A percentile compares a stretch with the other conserved stretches of the same genome.
phyloP scores from a whole-genome alignment of 129 eudicot genomes.

The Saussurea involucrata region DNA sequence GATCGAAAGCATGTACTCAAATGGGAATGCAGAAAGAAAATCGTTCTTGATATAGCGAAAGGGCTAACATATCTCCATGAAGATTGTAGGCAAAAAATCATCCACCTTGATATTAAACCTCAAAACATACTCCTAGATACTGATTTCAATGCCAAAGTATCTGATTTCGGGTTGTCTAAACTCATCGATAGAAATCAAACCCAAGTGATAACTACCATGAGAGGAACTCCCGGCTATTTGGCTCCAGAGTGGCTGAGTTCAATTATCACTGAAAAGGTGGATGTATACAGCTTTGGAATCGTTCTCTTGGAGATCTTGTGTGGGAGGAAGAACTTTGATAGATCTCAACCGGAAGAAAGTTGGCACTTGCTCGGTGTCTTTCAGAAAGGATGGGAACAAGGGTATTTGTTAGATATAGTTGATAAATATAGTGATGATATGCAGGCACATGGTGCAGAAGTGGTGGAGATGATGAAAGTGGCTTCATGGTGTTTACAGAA shows the following conservation, averaged over 20 bases:
- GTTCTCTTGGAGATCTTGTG: constrained; percentile 30
- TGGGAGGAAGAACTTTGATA: constrained; percentile 23
- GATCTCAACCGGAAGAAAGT: constrained; percentile 10
- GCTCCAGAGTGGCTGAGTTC: constrained; percentile 29
- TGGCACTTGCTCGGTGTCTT: constrained; percentile 21
- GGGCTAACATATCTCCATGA: constrained; percentile 35
- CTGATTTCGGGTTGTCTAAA: constrained; percentile 23
- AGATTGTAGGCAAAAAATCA: constrained; percentile 26
- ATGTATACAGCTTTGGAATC: constrained; percentile 26
- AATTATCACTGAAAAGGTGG: constrained; percentile 16
- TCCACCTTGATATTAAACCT: constrained; percentile 25
- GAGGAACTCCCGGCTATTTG: constrained; percentile 27
- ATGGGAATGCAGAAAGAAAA: constrained; percentile 20
- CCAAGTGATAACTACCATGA: constrained; percentile 21
- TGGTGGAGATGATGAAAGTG: constrained; percentile 31
- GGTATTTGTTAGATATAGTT: constrained; percentile 24
- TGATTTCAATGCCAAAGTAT: background rate
- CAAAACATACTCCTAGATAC: constrained; percentile 23
- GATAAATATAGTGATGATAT: constrained; percentile 10
- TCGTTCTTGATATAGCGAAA: constrained; percentile 23
- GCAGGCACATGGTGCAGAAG: constrained; percentile 32
- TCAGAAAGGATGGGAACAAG: constrained; percentile 16
- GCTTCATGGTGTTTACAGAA: constrained; percentile 45
- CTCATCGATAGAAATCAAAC: constrained; percentile 15
- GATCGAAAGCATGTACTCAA: background rate